These are phyloP conservation scores for Nemania abortiva DNA, from an alignment of 2,329 filamentous ascomycete genomes.

Conservation along the genomic window DNA sequence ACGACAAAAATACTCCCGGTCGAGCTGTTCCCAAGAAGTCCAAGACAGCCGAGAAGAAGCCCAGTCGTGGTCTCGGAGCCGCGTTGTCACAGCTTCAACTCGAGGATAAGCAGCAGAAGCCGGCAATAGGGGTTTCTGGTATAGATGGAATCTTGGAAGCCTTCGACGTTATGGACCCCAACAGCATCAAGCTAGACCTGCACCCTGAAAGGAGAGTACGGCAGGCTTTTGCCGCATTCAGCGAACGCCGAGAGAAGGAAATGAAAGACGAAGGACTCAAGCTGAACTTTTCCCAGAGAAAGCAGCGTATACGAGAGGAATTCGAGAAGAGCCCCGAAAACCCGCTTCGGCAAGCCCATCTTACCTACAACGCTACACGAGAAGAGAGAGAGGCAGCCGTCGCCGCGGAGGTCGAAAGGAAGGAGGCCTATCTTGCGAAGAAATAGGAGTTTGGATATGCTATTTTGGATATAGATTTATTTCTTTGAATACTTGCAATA, in stretches of 20 bases:
- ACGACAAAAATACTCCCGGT: slow-evolving; percentile 75
- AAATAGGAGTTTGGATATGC: slow-evolving; percentile 7
- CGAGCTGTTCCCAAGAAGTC: slow-evolving; percentile 73
- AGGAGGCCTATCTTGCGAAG: slow-evolving; percentile 65
- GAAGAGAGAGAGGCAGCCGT: slow-evolving; percentile 79
- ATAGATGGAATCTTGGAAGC: slow-evolving; percentile 96
- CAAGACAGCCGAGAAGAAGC: slow-evolving; percentile 76
- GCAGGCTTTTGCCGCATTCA: slow-evolving; percentile 82
- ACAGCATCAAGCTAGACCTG: slow-evolving; percentile 69
- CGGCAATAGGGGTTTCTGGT: slow-evolving; percentile 81
- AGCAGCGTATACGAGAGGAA: slow-evolving; percentile 62
- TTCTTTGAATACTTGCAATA: background rate
- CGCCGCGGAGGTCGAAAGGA: slow-evolving; percentile 76
- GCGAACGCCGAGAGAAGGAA: slow-evolving; percentile 80
- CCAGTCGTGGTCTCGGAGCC: slow-evolving; percentile 52
- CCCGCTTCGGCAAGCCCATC: slow-evolving; percentile 84
- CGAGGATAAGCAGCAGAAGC: slow-evolving; percentile 56
- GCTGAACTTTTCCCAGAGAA: slow-evolving; percentile 52
- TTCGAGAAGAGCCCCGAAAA: slow-evolving; percentile 96
- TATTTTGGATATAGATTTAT: too few relatives aligned
- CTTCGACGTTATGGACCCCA: slow-evolving; percentile 69
- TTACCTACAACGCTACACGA: slow-evolving; percentile 81
- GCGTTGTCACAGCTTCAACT: slow-evolving; percentile 74
- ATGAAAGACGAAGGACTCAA: slow-evolving; percentile 87
- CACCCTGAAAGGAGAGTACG: slow-evolving; percentile 88